Percentiles rank a stretch among this genome's conserved stretches.
These are phyloP conservation scores for Amanita fuliginea DNA, from an alignment of 768 basidiomycete species.

Conservation along the genomic window DNA sequence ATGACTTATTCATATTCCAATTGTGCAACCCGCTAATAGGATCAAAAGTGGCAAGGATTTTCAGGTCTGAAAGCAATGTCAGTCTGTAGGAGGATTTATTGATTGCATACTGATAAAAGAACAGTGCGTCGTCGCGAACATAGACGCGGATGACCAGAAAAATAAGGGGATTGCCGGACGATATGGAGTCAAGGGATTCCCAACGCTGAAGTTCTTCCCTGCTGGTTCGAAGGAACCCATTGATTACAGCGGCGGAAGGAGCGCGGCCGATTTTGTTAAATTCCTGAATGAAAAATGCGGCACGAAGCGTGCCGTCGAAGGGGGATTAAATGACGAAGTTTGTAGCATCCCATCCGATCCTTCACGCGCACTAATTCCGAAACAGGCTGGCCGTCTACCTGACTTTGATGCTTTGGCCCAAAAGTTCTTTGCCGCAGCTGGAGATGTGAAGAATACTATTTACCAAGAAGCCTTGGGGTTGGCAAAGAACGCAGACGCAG, in stretches of 20 bases:
- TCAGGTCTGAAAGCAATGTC: conserved; percentile 69
- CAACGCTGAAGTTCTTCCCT: conserved; percentile 94
- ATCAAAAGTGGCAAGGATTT: conserved; percentile 57
- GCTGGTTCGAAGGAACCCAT: conserved; percentile 52
- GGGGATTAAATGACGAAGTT: conserved; percentile 65
- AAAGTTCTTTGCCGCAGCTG: conserved; percentile 57
- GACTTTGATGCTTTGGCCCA: conserved; percentile 71
- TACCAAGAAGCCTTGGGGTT: conserved; percentile 52
- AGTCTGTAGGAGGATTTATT: conserved; percentile 11
- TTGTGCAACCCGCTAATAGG: not conserved
- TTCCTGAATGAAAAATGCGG: conserved; percentile 86
- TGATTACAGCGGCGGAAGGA: conserved; percentile 59
- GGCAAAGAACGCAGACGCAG: conserved; percentile 35
- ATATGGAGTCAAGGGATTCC: conserved; percentile 75
- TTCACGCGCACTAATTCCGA: conserved; percentile 6
- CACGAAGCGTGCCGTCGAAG: conserved; percentile 72
- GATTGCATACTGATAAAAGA: conserved; percentile 5
- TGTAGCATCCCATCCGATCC: conserved; percentile 12
- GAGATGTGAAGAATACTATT: conserved; percentile 46
- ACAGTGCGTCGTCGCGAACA: conserved; percentile 85
- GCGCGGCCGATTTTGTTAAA: conserved; percentile 62
- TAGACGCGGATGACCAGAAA: conserved; percentile 78
- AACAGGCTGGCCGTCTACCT: conserved; percentile 70
- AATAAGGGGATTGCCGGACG: conserved; percentile 62
- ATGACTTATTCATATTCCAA: not conserved